Base-by-base conservation (phyloP, 116 monocot species). In the Zostera marina region DNA sequence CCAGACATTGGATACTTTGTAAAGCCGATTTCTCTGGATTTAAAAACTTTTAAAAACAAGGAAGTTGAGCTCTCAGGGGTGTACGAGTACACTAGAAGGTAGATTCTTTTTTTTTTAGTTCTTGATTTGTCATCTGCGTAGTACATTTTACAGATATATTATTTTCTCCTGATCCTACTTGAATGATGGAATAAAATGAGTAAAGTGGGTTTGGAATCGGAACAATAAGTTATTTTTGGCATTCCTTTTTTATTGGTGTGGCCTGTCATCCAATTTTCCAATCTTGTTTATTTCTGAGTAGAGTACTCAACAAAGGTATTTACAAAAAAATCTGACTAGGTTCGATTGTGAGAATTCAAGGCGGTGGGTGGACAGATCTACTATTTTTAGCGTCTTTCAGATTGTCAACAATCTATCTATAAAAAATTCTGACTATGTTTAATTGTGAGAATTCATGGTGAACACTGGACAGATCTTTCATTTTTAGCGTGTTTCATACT, bases 1-100 rank as follows among this genome's bases (percentile, higher is more conserved):
- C 98, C 98, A 47, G 86, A 98, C 42, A 86, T 98, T 64, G 90
- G 85, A 23, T 98, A 90, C 71, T 98, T 98, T 58, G 39, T 90
- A 53, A 76, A 64, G 42, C 90, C 98, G 14, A 58, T 81, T 11
- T 47, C 63, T 21, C 74, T 98, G 66, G 74, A 78, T 68, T 41
- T 70, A 20, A 66, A 80, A 14, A 32, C 70, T 1, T 98, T 98
- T 67, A 21, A 56, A 60, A 53, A 76, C 13, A 74, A 72, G 70
- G 86, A 98, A 73, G 49, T 39, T 25, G 80, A 86, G n/a, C 70
- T 98, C 40, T 74, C 62, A 38, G 98, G 98, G 49, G 90, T 98
- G 90, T 90, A 90, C 52, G 98, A 98, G 46, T 98, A 70, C 63
- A 22, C 65, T 20, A 86, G 76, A 67, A 90, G 86, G 98, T 98